Evolutionary conservation across 78 protist species (phyloP), one percentile per base, ranked within the genome.

Genomic region (Pelomyxa schiedti): DNA sequence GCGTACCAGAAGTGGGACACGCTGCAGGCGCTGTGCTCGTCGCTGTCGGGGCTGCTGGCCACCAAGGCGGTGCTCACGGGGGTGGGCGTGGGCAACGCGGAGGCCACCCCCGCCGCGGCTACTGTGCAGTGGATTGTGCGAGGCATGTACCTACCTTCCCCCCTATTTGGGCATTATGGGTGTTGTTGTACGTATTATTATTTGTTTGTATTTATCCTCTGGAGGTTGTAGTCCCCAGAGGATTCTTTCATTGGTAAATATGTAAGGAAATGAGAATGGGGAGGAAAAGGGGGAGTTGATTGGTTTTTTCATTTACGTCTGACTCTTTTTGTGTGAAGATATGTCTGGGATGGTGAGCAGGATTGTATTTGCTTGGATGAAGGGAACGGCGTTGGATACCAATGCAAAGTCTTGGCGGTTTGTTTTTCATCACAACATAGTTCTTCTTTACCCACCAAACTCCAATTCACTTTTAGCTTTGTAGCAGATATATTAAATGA

Each of bases 1-100:
- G 39, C 42, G 8, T 90, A 89, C 72, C 91, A 86, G 64, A 2
- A 40, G 4, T 90, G 86, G 88, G 91, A 88, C 81, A 79, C 88
- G 7, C 22, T 83, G 6, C 93, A 89, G 65, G 90, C 90, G 26
- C 66, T 86, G 4, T 82, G 82, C 28, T 42, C 76, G 38, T 73
- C 76, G 6, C 29, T 86, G 40, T 78, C 88, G 28, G 93, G 93
- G 37, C 58, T 76, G 35, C 52, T 84, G 6, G 38, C 83, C 22
- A 74, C 88, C 1, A 39, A 82, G 8, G 88, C 84, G 16, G 81
- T 84, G 24, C 47, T 84, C 35, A 74, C 66, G 32, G 87, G 87
- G 6, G 72, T 72, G 68, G 87, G 87, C 37, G 87, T 82, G 1
- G 87, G 87, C 2, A 64, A 82, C 67, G 29, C 78, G 6, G 35